These are phyloP conservation scores for Rhododendron kiyosumense DNA, from an alignment of 148 eudicot species.

Conservation along the genomic window DNA sequence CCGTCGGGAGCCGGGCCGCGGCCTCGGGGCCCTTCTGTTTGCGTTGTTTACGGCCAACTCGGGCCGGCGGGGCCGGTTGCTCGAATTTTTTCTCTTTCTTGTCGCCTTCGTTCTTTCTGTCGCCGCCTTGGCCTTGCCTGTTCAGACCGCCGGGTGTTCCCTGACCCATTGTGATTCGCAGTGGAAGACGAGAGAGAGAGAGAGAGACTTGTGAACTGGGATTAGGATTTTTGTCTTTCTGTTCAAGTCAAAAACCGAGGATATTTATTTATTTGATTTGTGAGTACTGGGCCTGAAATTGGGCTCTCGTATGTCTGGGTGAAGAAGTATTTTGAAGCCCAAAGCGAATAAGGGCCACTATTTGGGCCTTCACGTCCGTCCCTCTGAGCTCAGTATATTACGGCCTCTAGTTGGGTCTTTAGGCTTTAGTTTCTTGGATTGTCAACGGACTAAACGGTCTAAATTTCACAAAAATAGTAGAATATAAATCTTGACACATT, in stretches of 20 bases:
- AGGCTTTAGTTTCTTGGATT: too few species aligned
- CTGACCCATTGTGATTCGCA: neutral
- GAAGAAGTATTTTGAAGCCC: neutral
- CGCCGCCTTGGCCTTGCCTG: conserved; percentile 33
- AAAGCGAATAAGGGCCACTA: neutral
- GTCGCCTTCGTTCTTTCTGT: conserved; percentile 51
- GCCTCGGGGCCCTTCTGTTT: conserved; percentile 78
- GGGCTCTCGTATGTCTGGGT: neutral
- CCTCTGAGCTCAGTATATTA: neutral
- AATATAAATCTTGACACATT: too few species aligned
- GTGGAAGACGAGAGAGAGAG: neutral
- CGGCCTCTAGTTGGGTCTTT: neutral
- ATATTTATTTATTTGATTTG: too few species aligned
- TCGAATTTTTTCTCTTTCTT: conserved; percentile 87
- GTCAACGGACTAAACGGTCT: too few species aligned
- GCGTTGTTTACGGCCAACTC: conserved; percentile 91
- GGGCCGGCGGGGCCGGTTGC: conserved; percentile 80
- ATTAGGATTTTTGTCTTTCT: neutral
- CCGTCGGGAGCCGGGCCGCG: conserved; percentile 69
- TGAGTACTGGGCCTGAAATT: neutral
- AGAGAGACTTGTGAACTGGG: neutral
- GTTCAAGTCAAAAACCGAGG: neutral
- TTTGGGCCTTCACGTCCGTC: neutral
- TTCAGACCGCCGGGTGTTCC: neutral
- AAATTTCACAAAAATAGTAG: too few species aligned